These are phyloP conservation scores for Trichoderma gracile DNA, from an alignment of 2,329 filamentous ascomycete genomes.

Conservation along the genomic window DNA sequence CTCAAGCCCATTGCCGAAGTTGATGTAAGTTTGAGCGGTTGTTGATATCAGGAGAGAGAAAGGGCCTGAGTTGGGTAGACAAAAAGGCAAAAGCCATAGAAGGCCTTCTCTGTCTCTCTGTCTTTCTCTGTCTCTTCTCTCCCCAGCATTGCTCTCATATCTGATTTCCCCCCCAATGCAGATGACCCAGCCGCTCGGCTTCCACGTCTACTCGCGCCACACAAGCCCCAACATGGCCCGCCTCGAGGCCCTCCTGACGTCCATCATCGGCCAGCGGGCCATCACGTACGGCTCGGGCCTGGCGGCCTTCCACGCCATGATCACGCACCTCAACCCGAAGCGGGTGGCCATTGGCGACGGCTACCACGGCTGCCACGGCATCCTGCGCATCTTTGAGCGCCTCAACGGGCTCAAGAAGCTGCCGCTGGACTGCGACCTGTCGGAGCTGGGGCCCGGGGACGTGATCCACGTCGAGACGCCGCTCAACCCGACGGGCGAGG, in stretches of 20 bases:
- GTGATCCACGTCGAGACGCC: constrained; percentile 92
- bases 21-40: constrained; percentile 50
- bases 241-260: constrained; percentile 77
- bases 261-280: constrained; percentile 67
- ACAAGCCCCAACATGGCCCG: constrained; percentile 78
- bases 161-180: background rate
- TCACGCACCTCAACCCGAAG: constrained; percentile 81
- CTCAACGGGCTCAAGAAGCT: constrained; percentile 75
- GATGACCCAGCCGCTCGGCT: constrained; percentile 48
- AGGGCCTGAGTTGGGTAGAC: too few relatives aligned
- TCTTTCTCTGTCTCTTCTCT: too few relatives aligned
- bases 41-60: too few relatives aligned
- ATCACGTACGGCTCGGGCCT: constrained; percentile 84
- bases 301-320: constrained; percentile 81
- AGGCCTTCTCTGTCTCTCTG: too few relatives aligned
- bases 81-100: too few relatives aligned
- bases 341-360: constrained; percentile 79
- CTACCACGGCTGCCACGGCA: constrained; percentile 93
- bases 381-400: constrained; percentile 71
- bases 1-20: constrained; percentile 46
- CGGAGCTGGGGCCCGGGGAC: constrained; percentile 72
- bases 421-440: constrained; percentile 66
- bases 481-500: constrained; percentile 84
- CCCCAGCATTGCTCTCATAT: too few relatives aligned
- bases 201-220: constrained; percentile 81